Evolutionary conservation across 1,139 yeast genomes (phyloP).

Genomic region (Meyerozyma smithsonii): DNA sequence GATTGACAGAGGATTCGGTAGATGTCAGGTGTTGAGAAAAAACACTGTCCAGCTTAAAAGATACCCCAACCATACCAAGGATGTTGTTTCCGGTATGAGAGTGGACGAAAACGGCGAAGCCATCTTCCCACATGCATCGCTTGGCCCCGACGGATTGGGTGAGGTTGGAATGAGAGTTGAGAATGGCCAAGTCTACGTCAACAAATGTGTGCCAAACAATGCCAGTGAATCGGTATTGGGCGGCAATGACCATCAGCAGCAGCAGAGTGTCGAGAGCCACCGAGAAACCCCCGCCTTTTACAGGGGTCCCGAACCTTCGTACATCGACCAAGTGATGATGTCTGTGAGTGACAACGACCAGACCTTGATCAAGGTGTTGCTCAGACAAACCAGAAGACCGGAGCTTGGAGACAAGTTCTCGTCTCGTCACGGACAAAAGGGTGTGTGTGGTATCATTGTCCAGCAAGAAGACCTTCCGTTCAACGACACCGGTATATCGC

Average conservation of each 20-base stretch:
- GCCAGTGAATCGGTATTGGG: conserved; percentile 70
- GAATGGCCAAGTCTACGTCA: conserved; percentile 90
- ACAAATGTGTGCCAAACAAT: conserved; percentile 87
- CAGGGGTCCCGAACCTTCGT: conserved; percentile 93
- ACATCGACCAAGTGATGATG: conserved; percentile 96
- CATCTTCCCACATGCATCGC: conserved; percentile 76
- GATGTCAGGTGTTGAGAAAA: conserved; percentile 95
- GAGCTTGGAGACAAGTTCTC: conserved; percentile 97
- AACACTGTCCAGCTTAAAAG: conserved; percentile 85
- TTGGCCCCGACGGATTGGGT: conserved; percentile 95
- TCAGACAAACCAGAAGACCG: conserved; percentile 96
- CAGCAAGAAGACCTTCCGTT: conserved; percentile 96
- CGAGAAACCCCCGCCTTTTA: conserved; percentile 90
- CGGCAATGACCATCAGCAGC: conserved; percentile 30
- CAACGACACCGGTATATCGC: conserved; percentile 82
- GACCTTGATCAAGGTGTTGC: conserved; percentile 83
- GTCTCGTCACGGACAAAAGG: conserved; percentile 90
- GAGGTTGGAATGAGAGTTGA: conserved; percentile 91
- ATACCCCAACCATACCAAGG: conserved; percentile 91
- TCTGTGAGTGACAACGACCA: conserved; percentile 94
- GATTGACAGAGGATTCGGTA: conserved; percentile 94
- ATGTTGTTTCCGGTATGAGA: conserved; percentile 86
- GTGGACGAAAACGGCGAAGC: conserved; percentile 77
- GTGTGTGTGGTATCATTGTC: conserved; percentile 97
- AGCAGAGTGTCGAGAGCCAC: conserved; percentile 49